Evolutionary conservation across 371 early-diverging fungal genomes (phyloP), one percentile per base, ranked within the genome.

Genomic region (Rhizomucor miehei): DNA sequence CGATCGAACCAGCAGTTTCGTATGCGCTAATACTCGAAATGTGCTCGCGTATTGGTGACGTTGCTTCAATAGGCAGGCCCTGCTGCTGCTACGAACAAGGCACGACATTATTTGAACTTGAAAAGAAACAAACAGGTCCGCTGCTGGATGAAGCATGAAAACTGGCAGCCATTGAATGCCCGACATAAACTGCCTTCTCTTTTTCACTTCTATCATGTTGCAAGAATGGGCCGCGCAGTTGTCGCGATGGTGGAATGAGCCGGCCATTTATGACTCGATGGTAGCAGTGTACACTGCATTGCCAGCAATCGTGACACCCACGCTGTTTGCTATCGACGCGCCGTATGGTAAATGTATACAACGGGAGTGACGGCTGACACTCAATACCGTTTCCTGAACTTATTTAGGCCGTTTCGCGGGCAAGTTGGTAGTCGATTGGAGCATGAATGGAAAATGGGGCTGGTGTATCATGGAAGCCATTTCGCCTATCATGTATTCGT

Each of bases 381-480:
- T 8, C 8, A 5, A 29, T 8, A 29, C 8, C 8, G 29, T 8
- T 29, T 5, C 8, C 29, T 29, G 8, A 29, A 29, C 29, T 34
- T 5, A 1, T 20, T 0, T n/a, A 56, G 48, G 56, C 47, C 46
- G 49, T 8, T 56, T 51, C 37, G 41, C 51, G 40, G 44, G 51
- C 6, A 54, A 49, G 11, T 23, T 54, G 13, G 10, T 59, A 5
- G 17, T 59, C 12, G 54, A 54, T 13, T 44, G 62, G 44, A 56
- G 62, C 21, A 37, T 74, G 11, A 16, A 48, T 17, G 75, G 79
- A 0, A 70, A 67, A 54, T 61, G 54, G 52, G 62, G 71, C 13
- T 78, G 79, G 79, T 62, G 49, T 36, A 5, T 62, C 0, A 75
- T 78, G 79, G 79, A 78, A 36, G 19, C 56, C 0, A 50, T 69